phyloP scores from a whole-genome alignment of 306 rosid species.

The Prunus mira region DNA sequence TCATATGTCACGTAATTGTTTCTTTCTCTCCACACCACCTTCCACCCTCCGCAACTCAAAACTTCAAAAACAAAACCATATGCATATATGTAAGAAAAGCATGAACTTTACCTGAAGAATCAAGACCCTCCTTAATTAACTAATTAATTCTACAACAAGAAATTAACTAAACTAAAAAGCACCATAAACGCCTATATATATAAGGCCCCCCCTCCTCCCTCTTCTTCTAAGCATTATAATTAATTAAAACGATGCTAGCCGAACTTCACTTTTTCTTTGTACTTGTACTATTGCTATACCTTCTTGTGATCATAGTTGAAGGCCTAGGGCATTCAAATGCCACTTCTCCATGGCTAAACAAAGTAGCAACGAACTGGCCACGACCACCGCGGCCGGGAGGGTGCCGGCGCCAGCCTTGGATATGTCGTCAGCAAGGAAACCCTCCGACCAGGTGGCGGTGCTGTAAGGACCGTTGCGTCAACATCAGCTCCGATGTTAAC shows the following conservation, averaged over 20 bases:
- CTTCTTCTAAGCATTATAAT: neutral
- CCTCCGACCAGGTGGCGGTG: conserved; percentile 28
- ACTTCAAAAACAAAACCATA: neutral
- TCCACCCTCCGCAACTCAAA: conserved; percentile 6
- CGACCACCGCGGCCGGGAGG: conserved; percentile 24
- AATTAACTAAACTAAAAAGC: neutral
- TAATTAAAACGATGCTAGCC: neutral
- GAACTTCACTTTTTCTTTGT: conserved; percentile 4
- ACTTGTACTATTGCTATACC: conserved; percentile 1
- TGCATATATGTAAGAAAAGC: conserved; percentile 35
- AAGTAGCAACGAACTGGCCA: neutral
- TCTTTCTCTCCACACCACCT: conserved; percentile 1
- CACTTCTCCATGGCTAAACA: conserved; percentile 42
- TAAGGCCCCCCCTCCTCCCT: neutral
- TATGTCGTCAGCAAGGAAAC: conserved; percentile 29
- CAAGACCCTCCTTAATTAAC: neutral
- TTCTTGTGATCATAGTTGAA: conserved; percentile 9
- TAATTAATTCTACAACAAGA: neutral
- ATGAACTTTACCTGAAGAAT: conserved; percentile 14
- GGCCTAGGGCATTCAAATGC: conserved; percentile 3
- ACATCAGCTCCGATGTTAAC: conserved; percentile 37
- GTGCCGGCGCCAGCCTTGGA: conserved; percentile 35
- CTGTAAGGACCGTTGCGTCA: conserved; percentile 55
- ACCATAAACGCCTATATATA: neutral
- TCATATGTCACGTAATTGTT: neutral